A percentile compares a stretch with the other conserved stretches of the same genome.
These are phyloP conservation scores for Dacryopinax spathularia DNA, from an alignment of 768 basidiomycete species.

Conservation along the genomic window DNA sequence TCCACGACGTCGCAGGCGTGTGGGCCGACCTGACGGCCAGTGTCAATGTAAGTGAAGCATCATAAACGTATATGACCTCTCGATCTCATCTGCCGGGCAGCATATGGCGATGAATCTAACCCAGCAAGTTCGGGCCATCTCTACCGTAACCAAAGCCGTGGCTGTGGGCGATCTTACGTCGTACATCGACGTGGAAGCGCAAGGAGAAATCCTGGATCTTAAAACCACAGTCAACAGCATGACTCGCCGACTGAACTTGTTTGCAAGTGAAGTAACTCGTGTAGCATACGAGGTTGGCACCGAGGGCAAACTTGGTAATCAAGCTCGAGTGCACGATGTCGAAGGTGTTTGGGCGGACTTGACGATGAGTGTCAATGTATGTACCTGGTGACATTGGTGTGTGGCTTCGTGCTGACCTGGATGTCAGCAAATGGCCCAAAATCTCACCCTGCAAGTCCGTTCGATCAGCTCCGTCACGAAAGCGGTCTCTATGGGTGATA, in stretches of 20 bases:
- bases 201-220: conserved; percentile 83
- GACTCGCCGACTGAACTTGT: conserved; percentile 55
- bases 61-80: not conserved
- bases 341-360: conserved; percentile 85
- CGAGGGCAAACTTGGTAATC: conserved; percentile 78
- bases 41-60: conserved; percentile 40
- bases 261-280: conserved; percentile 69
- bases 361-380: conserved; percentile 75
- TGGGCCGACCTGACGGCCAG: conserved; percentile 92
- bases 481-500: conserved; percentile 45
- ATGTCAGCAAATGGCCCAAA: conserved; percentile 41
- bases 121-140: conserved; percentile 80
- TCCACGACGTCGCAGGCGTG: conserved; percentile 90
- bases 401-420: conserved; percentile 8
- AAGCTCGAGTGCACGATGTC: conserved; percentile 75
- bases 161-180: conserved; percentile 72
- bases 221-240: conserved; percentile 70
- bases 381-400: conserved; percentile 21
- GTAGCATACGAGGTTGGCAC: conserved; percentile 77
- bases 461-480: conserved; percentile 28
- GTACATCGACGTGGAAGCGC: conserved; percentile 80
- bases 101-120: conserved; percentile 81
- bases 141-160: conserved; percentile 72
- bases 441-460: conserved; percentile 38
- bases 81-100: conserved; percentile 27